Percentiles rank a stretch among this genome's conserved stretches.
phyloP scores from a whole-genome alignment of 2,329 filamentous ascomycete genomes.

The Scytalidium lignicola region DNA sequence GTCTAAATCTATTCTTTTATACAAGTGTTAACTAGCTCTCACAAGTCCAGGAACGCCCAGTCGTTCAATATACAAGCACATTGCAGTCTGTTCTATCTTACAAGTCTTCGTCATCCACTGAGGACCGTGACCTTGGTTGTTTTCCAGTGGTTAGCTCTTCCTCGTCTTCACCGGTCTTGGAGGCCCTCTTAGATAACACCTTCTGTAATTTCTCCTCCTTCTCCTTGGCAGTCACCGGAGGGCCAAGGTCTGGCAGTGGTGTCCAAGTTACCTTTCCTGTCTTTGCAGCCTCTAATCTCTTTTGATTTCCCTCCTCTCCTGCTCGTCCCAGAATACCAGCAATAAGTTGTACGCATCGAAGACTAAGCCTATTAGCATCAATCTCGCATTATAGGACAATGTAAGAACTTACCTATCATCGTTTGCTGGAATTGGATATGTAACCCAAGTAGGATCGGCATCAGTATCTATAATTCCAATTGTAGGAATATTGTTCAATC shows the following conservation, averaged over 20 bases:
- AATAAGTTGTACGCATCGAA: conserved; percentile 76
- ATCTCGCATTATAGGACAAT: neutral
- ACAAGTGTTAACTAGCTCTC: neutral
- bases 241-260: conserved; percentile 28
- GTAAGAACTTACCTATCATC: conserved; percentile 69
- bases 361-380: conserved; percentile 44
- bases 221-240: conserved; percentile 13
- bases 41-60: neutral
- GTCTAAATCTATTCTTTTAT: neutral
- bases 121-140: neutral
- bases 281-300: conserved; percentile 58
- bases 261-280: conserved; percentile 60
- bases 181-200: neutral
- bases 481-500: conserved; percentile 80
- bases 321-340: conserved; percentile 81
- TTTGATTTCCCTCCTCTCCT: conserved; percentile 68
- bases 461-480: conserved; percentile 95
- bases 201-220: conserved; percentile 1
- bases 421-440: conserved; percentile 93
- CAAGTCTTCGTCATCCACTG: neutral
- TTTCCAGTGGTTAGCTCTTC: neutral
- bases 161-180: neutral
- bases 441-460: conserved; percentile 86
- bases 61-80: neutral
- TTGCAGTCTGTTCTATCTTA: neutral